phyloP scores from a whole-genome alignment of 306 rosid species.

The Castanea crenata region DNA sequence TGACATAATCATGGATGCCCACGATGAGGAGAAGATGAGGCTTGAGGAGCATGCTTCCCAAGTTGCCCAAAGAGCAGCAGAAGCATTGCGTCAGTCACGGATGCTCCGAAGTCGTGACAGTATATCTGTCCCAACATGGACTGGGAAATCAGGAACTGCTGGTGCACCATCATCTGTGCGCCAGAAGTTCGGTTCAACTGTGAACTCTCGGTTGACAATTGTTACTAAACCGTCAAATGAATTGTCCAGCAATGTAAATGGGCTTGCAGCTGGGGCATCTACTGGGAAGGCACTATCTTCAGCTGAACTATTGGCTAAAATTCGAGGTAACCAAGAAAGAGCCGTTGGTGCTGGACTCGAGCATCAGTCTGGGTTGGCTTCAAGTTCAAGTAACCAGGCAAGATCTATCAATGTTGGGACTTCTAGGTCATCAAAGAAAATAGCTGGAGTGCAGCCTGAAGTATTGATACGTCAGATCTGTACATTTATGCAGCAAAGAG shows the following conservation, averaged over 20 bases:
- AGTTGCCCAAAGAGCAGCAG: constrained; percentile 95
- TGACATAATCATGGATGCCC: constrained; percentile 82
- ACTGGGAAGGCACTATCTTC: constrained; percentile 86
- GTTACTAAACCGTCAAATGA: constrained; percentile 44
- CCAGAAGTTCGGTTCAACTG: constrained; percentile 78
- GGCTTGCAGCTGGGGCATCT: constrained; percentile 71
- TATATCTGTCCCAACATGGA: constrained; percentile 89
- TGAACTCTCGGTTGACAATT: constrained; percentile 53
- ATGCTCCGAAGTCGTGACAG: constrained; percentile 74
- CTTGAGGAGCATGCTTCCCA: constrained; percentile 90
- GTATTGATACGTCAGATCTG: constrained; percentile 78
- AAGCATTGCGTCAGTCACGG: constrained; percentile 84
- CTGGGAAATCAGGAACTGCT: constrained; percentile 92
- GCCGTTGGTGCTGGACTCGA: constrained; percentile 72
- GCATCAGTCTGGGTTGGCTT: constrained; percentile 40
- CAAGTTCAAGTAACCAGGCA: constrained; percentile 38
- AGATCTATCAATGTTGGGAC: constrained; percentile 43
- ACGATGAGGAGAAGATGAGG: constrained; percentile 80
- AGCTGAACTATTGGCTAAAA: constrained; percentile 64
- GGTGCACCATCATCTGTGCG: constrained; percentile 81
- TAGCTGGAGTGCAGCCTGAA: constrained; percentile 69
- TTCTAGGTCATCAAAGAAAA: constrained; percentile 45
- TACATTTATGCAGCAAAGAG: constrained; percentile 74
- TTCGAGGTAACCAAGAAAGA: constrained; percentile 72
- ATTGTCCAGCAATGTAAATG: constrained; percentile 42